Evolutionary conservation across 345 rosid genomes (phyloP).

Genomic region (Tarenaya hassleriana): DNA sequence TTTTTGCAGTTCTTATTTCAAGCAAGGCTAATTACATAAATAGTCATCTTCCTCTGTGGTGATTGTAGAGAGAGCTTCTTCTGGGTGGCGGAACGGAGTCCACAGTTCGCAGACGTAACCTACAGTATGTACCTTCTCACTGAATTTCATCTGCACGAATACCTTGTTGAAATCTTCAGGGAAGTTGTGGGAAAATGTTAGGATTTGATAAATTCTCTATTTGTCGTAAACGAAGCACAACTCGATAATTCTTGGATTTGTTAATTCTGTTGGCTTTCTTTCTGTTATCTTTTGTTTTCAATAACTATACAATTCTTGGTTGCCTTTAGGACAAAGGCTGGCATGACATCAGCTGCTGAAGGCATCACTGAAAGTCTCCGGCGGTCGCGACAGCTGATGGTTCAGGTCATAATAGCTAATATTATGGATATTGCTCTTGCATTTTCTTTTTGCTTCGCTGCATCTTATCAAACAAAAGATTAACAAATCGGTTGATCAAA

Average conservation of each 20-base stretch:
- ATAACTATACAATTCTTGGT: neutral
- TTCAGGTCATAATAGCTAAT: constrained; percentile 51
- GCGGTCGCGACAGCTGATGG: constrained; percentile 88
- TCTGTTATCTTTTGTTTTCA: no score
- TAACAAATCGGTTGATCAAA: constrained; percentile 5
- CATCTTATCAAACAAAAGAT: neutral
- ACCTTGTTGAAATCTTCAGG: constrained; percentile 4
- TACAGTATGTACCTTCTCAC: constrained; percentile 53
- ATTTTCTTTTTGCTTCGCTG: neutral
- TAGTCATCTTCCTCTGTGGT: no score
- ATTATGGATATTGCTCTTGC: neutral
- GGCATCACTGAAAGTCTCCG: constrained; percentile 97
- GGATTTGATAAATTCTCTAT: constrained; percentile 2
- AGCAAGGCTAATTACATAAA: no score
- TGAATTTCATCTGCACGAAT: neutral
- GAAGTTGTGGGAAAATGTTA: neutral
- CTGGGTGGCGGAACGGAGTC: constrained; percentile 95
- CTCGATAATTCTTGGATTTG: no score
- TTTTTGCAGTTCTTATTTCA: no score
- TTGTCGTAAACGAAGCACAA: neutral
- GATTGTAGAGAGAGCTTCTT: constrained; percentile 77
- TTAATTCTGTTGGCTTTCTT: no score
- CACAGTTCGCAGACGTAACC: constrained; percentile 71
- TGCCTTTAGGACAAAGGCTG: constrained; percentile 74
- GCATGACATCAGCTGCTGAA: constrained; percentile 94